Conservation (phyloP, 768 basidiomycete species). For the Exidia glandulosa region DNA sequence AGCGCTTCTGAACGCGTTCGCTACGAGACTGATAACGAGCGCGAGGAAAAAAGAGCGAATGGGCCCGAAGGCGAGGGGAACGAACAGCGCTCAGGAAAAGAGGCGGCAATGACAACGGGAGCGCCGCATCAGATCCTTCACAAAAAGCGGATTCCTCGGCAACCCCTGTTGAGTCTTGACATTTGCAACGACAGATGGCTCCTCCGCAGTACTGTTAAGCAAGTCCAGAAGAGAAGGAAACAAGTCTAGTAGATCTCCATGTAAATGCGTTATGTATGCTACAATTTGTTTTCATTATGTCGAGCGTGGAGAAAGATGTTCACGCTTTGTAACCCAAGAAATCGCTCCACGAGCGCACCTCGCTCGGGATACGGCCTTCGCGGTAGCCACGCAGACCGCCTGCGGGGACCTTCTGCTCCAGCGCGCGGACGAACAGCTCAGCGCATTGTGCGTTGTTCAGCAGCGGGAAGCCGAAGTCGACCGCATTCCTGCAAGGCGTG, state of each 20-base stretch:
- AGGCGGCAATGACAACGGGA: not conserved
- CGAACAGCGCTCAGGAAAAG: not conserved
- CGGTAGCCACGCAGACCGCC: conserved; percentile 69
- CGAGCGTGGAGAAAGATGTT: conserved; percentile 6
- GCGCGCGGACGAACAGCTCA: conserved; percentile 78
- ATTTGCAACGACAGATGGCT: not conserved
- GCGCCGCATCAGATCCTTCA: not conserved
- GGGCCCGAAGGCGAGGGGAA: not conserved
- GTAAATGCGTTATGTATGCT: not conserved
- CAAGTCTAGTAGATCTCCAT: too few relatives aligned
- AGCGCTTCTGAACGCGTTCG: not conserved
- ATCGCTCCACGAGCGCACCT: conserved; percentile 87
- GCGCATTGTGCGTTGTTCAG: conserved; percentile 87
- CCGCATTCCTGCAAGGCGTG: conserved; percentile 56
- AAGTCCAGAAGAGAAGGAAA: not conserved
- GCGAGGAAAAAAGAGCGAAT: not conserved
- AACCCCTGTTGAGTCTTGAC: not conserved
- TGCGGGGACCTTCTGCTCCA: conserved; percentile 72
- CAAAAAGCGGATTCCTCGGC: not conserved
- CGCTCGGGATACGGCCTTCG: conserved; percentile 82
- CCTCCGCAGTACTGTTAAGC: not conserved
- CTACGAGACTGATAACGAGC: not conserved
- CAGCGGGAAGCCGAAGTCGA: conserved; percentile 88
- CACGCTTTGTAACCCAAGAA: conserved; percentile 68
- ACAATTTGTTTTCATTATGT: not conserved